phyloP scores from a whole-genome alignment of 2,329 filamentous ascomycete genomes.

The Fusarium burgessii region DNA sequence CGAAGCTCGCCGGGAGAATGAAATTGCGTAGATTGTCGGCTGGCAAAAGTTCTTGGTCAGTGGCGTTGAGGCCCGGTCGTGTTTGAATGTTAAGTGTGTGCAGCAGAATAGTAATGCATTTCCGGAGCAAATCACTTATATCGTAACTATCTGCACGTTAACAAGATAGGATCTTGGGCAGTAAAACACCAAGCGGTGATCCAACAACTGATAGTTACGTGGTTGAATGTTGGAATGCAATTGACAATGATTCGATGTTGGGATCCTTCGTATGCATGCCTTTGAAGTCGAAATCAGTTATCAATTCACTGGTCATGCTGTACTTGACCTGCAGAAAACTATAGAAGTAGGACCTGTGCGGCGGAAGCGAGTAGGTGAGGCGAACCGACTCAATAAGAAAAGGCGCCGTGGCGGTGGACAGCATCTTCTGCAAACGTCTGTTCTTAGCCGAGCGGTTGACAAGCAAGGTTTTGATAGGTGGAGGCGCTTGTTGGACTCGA shows the following conservation, averaged over 20 bases:
- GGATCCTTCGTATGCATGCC: slow-evolving; percentile 1
- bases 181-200: slow-evolving; percentile 6
- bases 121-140: slow-evolving; percentile 38
- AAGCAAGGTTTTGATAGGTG: slow-evolving; percentile 19
- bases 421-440: slow-evolving; percentile 26
- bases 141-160: slow-evolving; percentile 24
- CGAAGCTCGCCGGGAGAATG: slow-evolving; percentile 21
- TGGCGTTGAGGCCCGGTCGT: slow-evolving; percentile 31
- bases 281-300: not conserved
- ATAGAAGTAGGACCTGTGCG: slow-evolving; percentile 17
- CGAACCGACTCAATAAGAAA: slow-evolving; percentile 23
- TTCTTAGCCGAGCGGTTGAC: slow-evolving; percentile 40
- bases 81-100: slow-evolving; percentile 40
- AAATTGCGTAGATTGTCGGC: slow-evolving; percentile 20
- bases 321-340: slow-evolving; percentile 9
- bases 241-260: slow-evolving; percentile 1
- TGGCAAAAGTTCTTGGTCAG: slow-evolving; percentile 14
- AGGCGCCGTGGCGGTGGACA: slow-evolving; percentile 25
- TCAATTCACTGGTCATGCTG: slow-evolving; percentile 20
- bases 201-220: slow-evolving; percentile 9
- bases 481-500: slow-evolving; percentile 42
- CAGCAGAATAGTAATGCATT: slow-evolving; percentile 32
- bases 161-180: slow-evolving; percentile 7
- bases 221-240: not conserved
- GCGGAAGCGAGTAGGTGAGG: slow-evolving; percentile 25